A percentile compares a stretch with the other conserved stretches of the same genome.
Evolutionary conservation across 1,139 yeast genomes (phyloP).

Genomic region (Candida labiduridarum): DNA sequence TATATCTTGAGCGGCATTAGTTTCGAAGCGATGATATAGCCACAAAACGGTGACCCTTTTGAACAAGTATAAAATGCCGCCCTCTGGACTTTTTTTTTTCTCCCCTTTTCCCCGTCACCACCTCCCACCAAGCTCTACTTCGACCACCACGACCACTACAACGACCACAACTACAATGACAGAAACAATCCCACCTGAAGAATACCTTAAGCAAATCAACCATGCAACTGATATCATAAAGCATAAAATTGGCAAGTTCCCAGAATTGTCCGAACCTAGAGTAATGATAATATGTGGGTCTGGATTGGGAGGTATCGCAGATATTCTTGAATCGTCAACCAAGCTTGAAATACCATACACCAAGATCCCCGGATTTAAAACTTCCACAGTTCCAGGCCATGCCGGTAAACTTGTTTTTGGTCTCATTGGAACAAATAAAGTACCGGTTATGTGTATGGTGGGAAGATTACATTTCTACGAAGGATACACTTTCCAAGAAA

Average conservation of each 20-base stretch:
- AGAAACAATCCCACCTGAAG: slow-evolving; percentile 16
- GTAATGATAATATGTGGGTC: slow-evolving; percentile 91
- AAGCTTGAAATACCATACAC: slow-evolving; percentile 59
- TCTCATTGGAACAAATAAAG: slow-evolving; percentile 62
- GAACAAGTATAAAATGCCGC: background rate
- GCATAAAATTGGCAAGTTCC: slow-evolving; percentile 7
- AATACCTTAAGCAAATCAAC: slow-evolving; percentile 15
- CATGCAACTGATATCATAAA: slow-evolving; percentile 15
- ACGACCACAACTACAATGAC: slow-evolving; percentile 9
- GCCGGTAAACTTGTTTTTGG: slow-evolving; percentile 85
- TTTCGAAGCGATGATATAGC: no score
- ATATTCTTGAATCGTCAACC: slow-evolving; percentile 44
- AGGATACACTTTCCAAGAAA: slow-evolving; percentile 78
- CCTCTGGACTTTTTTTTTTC: background rate
- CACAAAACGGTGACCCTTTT: no score
- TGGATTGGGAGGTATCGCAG: slow-evolving; percentile 86
- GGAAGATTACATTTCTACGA: slow-evolving; percentile 93
- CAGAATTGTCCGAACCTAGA: slow-evolving; percentile 44
- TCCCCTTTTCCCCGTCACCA: background rate
- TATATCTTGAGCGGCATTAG: no score
- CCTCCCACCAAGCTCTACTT: background rate
- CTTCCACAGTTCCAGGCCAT: slow-evolving; percentile 89
- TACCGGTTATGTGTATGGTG: slow-evolving; percentile 90
- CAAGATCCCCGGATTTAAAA: slow-evolving; percentile 77
- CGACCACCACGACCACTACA: background rate